Evolutionary conservation across 2,329 filamentous ascomycete genomes (phyloP), one percentile per base, ranked within the genome.

Genomic region (Microsporum canis): DNA sequence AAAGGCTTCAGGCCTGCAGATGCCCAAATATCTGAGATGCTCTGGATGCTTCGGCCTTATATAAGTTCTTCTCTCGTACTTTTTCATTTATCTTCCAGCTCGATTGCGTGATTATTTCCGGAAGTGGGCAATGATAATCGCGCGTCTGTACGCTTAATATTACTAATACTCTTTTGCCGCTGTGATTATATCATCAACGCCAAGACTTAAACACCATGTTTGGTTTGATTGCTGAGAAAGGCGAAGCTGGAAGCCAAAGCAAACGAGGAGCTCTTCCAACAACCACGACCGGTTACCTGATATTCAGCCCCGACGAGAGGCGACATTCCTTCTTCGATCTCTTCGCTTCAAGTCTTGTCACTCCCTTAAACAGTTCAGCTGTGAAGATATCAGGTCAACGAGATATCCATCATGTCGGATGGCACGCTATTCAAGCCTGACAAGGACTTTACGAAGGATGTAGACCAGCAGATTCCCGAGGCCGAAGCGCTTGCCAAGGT

Each of bases 381-480:
- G 10, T 43, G 14, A n/a, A 33, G 41, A 39, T 27, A 31, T 5
- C 31, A 43, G n/a, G 5, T 36, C 38, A 45, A 57, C 4, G 33
- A 41, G 59, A 56, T 34, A 41, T 34, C 31, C 75, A 82, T 67
- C 73, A 95, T 95, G 91, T 88, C 91, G 71, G 88, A 91, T 77
- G 85, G 85, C 76, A 77, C 82, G 71, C 77, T 85, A 69, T 74
- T 94, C 76, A 95, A 95, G 84, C 89, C 92, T 72, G 94, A 99
- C 82, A 96, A 95, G 87, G 94, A 99, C 85, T 96, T 89, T 84
- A 88, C 89, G 72, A 95, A 96, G 79, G 91, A 97, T 78, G 90
- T 89, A 71, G 91, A 97, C 81, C 85, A 88, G 78, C 84, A 89
- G 77, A 86, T 99, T 68, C 88, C 90, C 57, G 91, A 96, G 77